A percentile compares a stretch with the other conserved stretches of the same genome.
phyloP scores from a whole-genome alignment of 768 basidiomycete genomes.

The Paxillus rubicundulus region DNA sequence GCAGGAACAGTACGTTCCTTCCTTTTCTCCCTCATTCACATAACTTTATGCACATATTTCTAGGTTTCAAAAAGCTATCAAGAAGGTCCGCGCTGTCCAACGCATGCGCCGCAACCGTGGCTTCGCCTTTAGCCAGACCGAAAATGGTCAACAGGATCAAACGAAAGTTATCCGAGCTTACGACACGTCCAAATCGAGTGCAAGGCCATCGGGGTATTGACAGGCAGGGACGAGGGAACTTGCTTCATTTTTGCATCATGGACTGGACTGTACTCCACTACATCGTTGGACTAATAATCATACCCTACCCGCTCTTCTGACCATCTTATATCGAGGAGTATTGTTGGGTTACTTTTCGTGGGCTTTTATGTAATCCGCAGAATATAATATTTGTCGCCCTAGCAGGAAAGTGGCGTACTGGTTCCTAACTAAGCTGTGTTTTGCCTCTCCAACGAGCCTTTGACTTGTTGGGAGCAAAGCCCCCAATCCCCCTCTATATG shows the following conservation, averaged over 20 bases:
- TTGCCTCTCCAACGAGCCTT: no score
- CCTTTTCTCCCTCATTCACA: constrained; percentile 7
- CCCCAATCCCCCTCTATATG: no score
- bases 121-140: constrained; percentile 97
- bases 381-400: no score
- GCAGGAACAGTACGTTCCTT: constrained; percentile 82
- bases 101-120: constrained; percentile 95
- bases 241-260: constrained; percentile 1
- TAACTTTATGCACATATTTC: background rate
- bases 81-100: constrained; percentile 98
- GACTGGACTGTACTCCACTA: background rate
- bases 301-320: background rate
- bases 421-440: no score
- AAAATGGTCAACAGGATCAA: constrained; percentile 87
- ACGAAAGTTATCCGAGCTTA: constrained; percentile 81
- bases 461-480: no score
- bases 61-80: constrained; percentile 98
- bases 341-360: no score
- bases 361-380: no score
- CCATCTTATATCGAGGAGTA: constrained; percentile 48
- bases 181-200: constrained; percentile 75
- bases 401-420: no score
- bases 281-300: background rate
- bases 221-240: constrained; percentile 7
- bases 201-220: constrained; percentile 75